Evolutionary conservation across 2,329 filamentous ascomycete species (phyloP), one percentile per base, ranked within the genome.

Genomic region (Trichoderma sp.): DNA sequence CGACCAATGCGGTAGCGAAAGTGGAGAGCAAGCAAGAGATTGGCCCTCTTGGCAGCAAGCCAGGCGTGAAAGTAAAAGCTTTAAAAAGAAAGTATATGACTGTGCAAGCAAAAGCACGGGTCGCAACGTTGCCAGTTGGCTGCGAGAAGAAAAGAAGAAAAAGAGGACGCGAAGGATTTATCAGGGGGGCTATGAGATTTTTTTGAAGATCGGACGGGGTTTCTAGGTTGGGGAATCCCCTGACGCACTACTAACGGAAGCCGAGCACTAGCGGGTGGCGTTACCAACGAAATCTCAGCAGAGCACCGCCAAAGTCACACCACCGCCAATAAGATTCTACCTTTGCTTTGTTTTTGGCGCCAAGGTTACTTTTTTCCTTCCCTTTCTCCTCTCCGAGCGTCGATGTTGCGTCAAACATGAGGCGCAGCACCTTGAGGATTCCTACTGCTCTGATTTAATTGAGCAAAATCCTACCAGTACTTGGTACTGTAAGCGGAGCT

Each of bases 221-320:
- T 59, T 49, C 18, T 68, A 39, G 64, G 34, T 37, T 72, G 75
- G 75, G 75, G 74, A 74, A 72, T 72, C 71, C 75, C 76, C 75
- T 68, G 59, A 37, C 54, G 61, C 61, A 11, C 64, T 59, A 66
- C 63, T n/a, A 16, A 28, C 60, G 67, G 67, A 66, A 69, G 60
- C 68, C 68, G 68, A 66, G 68, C 46, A 32, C 32, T 32, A 34
- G 43, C 21, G 26, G 39, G 67, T 69, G 67, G 67, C 67, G 67
- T 66, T 69, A 69, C 61, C 49, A 18, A 43, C 16, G 6, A 26
- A 54, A 59, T 28, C 37, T 68, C 59, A 66, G 52, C 63, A 66
- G 63, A 66, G 37, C 14, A 52, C n/a, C 32, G 16, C 66, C 51
- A 43, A 68, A 56, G 59, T 68, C 66, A 63, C 32, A 68, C 59